Base-by-base conservation (phyloP, 441 rosid genomes). In the Aleurites moluccanus region DNA sequence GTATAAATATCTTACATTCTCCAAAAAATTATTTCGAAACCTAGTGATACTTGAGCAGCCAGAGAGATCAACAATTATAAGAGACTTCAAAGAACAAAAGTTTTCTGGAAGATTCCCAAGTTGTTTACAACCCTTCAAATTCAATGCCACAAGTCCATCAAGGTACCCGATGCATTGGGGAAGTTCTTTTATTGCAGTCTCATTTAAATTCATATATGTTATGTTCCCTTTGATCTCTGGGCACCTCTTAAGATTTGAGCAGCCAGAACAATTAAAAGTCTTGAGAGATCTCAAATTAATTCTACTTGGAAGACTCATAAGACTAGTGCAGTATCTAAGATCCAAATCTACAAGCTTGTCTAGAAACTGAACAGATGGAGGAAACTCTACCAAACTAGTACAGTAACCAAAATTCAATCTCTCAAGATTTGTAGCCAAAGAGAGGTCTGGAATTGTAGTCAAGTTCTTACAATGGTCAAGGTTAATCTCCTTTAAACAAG, bases 21-120 rank as follows among this genome's bases (percentile, higher is more conserved):
- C n/a, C n/a, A n/a, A n/a, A 7, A 27, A 27, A 1, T 27, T 27
- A 27, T 27, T 27, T 27, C 1, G 82, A 56, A 79, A 75, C 14
- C 9, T 10, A 10, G 52, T 64, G 68, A 75, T 18, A 49, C 27
- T 56, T 33, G 72, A 35, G 73, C 82, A 81, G 40, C 77, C 1
- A 4, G 0, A 69, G 28, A 18, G 18, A 28, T 28, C 18, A 10
- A 47, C 35, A 57, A 72, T 64, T 4, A 8, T 2, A 52, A 69
- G 62, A 53, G 18, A 69, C 53, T 53, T 23, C 62, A 72, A 64
- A 67, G 33, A 53, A 33, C 14, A 3, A 33, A 28, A 3, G 8
- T 52, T 55, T 25, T 67, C 45, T 2, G 87, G 85, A 75, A 86
- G 35, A 28, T 42, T 55, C 42, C 50, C 56, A 73, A 82, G 78